A percentile compares a stretch with the other conserved stretches of the same genome.
Evolutionary conservation across 495 filamentous ascomycete genomes (phyloP).

Genomic region (Extremus antarcticus): DNA sequence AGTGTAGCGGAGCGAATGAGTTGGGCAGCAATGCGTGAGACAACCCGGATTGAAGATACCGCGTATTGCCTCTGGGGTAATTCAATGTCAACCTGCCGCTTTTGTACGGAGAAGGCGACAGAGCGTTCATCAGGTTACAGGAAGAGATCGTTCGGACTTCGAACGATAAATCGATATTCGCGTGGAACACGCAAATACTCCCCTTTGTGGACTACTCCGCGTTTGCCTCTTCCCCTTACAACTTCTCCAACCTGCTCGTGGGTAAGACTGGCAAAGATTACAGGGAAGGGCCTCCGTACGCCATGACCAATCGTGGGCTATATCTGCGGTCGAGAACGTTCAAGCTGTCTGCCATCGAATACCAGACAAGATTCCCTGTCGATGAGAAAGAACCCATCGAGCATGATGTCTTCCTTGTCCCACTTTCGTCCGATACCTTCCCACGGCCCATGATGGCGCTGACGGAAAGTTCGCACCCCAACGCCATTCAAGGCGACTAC

Average conservation of each 20-base stretch:
- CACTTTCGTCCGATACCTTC: too few relatives aligned
- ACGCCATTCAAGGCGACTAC: too few relatives aligned
- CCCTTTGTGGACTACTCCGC: too few relatives aligned
- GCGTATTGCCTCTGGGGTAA: conserved; percentile 20
- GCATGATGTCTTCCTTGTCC: too few relatives aligned
- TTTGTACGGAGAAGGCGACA: conserved; percentile 17
- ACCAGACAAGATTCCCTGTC: neutral
- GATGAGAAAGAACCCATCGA: neutral
- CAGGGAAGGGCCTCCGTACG: neutral
- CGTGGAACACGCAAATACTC: neutral
- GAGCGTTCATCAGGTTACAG: conserved; percentile 13
- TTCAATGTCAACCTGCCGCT: conserved; percentile 21
- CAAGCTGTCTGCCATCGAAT: neutral
- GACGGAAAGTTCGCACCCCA: too few relatives aligned
- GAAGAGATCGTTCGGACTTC: conserved; percentile 5
- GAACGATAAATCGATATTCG: conserved; percentile 9
- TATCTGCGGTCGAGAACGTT: neutral
- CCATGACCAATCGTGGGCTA: neutral
- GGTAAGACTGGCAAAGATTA: too few relatives aligned
- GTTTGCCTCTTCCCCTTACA: too few relatives aligned
- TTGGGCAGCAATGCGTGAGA: conserved; percentile 14
- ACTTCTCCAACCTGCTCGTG: too few relatives aligned
- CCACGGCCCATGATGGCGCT: too few relatives aligned
- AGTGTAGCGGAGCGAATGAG: conserved; percentile 19
- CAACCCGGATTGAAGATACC: conserved; percentile 14